Percentiles rank a stretch among this genome's conserved stretches.
Conservation (phyloP, 768 basidiomycete species). For the Rickenella mellea region DNA sequence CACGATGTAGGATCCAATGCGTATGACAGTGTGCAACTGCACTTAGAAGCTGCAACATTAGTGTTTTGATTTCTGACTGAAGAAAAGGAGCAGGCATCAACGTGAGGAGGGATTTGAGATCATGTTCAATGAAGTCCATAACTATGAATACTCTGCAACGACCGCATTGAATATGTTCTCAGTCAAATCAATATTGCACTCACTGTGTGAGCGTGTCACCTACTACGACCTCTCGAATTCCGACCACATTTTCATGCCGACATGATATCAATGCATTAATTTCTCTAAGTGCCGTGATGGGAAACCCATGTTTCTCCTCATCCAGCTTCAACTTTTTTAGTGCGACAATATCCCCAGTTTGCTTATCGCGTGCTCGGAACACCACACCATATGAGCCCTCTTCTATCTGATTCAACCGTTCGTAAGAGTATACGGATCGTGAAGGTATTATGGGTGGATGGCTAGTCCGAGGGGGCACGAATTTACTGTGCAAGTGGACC, state of each 20-base stretch:
- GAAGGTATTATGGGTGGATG: slow-evolving; percentile 81
- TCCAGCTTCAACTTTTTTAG: slow-evolving; percentile 97
- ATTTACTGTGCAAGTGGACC: slow-evolving; percentile 32
- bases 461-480: slow-evolving; percentile 63
- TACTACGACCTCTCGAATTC: slow-evolving; percentile 95
- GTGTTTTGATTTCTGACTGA: slow-evolving; percentile 96
- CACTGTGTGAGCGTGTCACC: slow-evolving; percentile 98
- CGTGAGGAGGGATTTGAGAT: slow-evolving; percentile 90
- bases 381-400: slow-evolving; percentile 98
- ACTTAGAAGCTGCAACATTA: slow-evolving; percentile 87
- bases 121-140: slow-evolving; percentile 99
- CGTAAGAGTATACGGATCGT: slow-evolving; percentile 90
- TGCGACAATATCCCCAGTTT: slow-evolving; percentile 92
- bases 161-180: slow-evolving; percentile 4
- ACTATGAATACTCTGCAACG: slow-evolving; percentile 86
- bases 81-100: slow-evolving; percentile 95
- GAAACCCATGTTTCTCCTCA: slow-evolving; percentile 97
- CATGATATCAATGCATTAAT: slow-evolving; percentile 95
- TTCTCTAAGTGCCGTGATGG: slow-evolving; percentile 92
- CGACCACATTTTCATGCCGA: slow-evolving; percentile 91
- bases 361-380: slow-evolving; percentile 90
- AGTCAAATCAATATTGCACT: slow-evolving; percentile 28
- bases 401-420: slow-evolving; percentile 94
- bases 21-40: slow-evolving; percentile 91
- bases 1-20: slow-evolving; percentile 96